A percentile compares a stretch with the other conserved stretches of the same genome.
Evolutionary conservation across 768 basidiomycete species (phyloP).

Genomic region (Kwoniella pini): DNA sequence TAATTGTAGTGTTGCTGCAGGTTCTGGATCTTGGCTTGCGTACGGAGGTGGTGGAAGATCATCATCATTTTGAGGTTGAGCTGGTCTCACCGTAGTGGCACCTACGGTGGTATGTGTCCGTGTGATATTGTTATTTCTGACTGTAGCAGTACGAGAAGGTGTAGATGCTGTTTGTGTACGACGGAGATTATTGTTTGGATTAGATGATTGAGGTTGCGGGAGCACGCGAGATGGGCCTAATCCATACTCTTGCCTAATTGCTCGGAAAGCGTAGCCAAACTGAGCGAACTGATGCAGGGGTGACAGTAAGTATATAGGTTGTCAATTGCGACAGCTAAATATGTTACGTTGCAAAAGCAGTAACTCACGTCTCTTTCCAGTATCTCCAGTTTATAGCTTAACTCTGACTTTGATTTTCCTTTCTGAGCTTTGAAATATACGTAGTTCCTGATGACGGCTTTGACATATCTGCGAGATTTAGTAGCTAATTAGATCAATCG

Average conservation of each 20-base stretch:
- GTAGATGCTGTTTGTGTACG: conserved; percentile 22
- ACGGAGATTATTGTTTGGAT: conserved; percentile 1
- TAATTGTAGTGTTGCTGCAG: conserved; percentile 45
- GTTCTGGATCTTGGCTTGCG: conserved; percentile 49
- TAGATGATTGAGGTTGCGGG: not conserved
- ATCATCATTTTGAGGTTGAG: conserved; percentile 23
- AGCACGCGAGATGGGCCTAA: conserved; percentile 37
- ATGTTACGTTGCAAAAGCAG: not conserved
- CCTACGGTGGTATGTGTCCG: conserved; percentile 18
- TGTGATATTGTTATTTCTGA: conserved; percentile 11
- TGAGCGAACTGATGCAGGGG: conserved; percentile 40
- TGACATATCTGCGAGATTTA: conserved; percentile 41
- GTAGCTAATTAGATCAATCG: not conserved
- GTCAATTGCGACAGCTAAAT: not conserved
- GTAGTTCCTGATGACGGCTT: conserved; percentile 45
- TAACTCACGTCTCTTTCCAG: conserved; percentile 47
- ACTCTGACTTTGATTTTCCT: conserved; percentile 39
- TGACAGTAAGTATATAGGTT: too few species aligned
- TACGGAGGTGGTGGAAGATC: conserved; percentile 52
- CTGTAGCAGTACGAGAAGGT: conserved; percentile 2
- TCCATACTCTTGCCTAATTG: conserved; percentile 33
- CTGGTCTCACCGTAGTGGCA: conserved; percentile 10
- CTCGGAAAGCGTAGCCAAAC: conserved; percentile 31
- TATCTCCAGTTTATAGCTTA: conserved; percentile 40
- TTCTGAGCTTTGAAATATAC: conserved; percentile 44